Percentiles rank a stretch among this genome's conserved stretches.
These are phyloP conservation scores for Fusarium albidum DNA, from an alignment of 2,329 filamentous ascomycete genomes.

Conservation along the genomic window DNA sequence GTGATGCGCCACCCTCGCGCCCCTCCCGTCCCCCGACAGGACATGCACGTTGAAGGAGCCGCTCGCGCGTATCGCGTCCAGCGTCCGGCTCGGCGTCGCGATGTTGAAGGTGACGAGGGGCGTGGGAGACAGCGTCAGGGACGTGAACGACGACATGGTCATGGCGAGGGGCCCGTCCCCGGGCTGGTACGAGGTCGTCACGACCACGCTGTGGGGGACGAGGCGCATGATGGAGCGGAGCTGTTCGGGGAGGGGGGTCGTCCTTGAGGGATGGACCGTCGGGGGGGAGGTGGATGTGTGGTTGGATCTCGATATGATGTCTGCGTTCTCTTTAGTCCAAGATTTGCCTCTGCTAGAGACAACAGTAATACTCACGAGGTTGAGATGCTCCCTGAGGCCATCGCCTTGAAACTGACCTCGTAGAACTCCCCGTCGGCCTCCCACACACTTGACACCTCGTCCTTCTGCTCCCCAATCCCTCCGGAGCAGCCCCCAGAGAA, in stretches of 20 bases:
- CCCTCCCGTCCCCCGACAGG: slow-evolving; percentile 55
- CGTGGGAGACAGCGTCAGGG: slow-evolving; percentile 59
- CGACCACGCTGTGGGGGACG: slow-evolving; percentile 63
- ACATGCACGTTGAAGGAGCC: slow-evolving; percentile 64
- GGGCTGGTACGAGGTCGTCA: slow-evolving; percentile 58
- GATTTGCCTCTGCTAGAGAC: too few relatives aligned
- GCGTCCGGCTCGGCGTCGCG: slow-evolving; percentile 62
- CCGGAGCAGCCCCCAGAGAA: slow-evolving; percentile 16
- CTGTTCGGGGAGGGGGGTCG: slow-evolving; percentile 52
- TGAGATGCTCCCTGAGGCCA: background rate
- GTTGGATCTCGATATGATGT: slow-evolving; percentile 17
- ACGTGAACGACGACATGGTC: slow-evolving; percentile 69
- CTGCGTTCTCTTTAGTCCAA: slow-evolving; percentile 21
- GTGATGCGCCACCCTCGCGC: slow-evolving; percentile 59
- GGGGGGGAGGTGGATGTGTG: slow-evolving; percentile 40
- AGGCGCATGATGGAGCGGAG: slow-evolving; percentile 63
- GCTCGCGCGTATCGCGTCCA: slow-evolving; percentile 57
- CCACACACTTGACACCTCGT: background rate
- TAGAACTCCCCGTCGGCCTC: background rate
- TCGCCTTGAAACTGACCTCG: background rate
- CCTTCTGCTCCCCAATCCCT: background rate
- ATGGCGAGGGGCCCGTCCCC: slow-evolving; percentile 54
- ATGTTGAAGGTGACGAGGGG: slow-evolving; percentile 67
- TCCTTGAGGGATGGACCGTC: slow-evolving; percentile 45
- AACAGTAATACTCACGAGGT: slow-evolving; percentile 34